Evolutionary conservation across 768 basidiomycete genomes (phyloP), one percentile per base, ranked within the genome.

Genomic region (Boletellus ananiceps): DNA sequence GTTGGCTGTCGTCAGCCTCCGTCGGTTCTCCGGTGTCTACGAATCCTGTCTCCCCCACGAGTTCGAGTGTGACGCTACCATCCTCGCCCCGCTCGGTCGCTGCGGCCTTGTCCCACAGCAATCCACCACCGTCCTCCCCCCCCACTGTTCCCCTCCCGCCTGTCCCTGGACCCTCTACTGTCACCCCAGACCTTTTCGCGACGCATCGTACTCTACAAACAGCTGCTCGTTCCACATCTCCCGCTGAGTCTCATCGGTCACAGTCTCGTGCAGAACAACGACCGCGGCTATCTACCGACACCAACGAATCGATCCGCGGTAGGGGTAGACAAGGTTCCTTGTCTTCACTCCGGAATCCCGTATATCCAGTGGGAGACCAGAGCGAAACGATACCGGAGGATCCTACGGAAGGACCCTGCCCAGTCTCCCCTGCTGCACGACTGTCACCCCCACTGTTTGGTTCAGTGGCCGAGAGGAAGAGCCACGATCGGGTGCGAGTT

Each of bases 131-230:
- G 0, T 80, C 79, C 0, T 71, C 68, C 2, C 84, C 84, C 0
- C 84, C 84, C 0, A 66, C 72, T 0, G 57, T 71, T 0, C 84
- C 85, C 0, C 74, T 86, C 3, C 85, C 86, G 0, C 83, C 86
- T 3, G 56, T 86, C 2, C 86, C 86, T 0, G 83, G 80, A 2
- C 80, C 80, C 0, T 81, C 81, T 2, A 72, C 79, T 16, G 73
- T 81, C 71, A 74, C 49, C 64, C 33, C 80, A 77, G 51, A 76
- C 72, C 27, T 67, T 74, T 33, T 69, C 71, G 16, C 70, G 76
- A 35, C 72, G 66, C 69, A 72, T 14, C 67, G 70, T 38, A 62
- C 66, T 8, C 53, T 63, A 14, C 62, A 64, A 36, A 61, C 62
- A 1, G 39, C 14, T 14, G 23, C 51, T 25, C 51, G 58, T 14